These are phyloP conservation scores for Spongispora temasekensis DNA, from an alignment of 1,284 basidiomycete genomes.

Conservation along the genomic window DNA sequence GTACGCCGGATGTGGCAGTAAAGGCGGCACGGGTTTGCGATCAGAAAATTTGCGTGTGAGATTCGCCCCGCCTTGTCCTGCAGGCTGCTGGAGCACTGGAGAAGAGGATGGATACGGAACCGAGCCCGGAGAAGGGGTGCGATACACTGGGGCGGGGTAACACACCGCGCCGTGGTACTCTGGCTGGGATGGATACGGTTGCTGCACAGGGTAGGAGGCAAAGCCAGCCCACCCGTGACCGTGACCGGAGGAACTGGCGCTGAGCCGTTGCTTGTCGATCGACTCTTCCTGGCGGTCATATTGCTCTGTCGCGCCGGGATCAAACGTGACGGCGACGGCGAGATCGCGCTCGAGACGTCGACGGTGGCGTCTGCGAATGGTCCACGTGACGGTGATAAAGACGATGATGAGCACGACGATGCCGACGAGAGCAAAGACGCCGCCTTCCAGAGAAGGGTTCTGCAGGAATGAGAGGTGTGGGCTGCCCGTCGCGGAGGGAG, in stretches of 20 bases:
- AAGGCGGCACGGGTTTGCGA: slow-evolving; percentile 36
- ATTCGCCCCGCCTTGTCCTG: slow-evolving; percentile 29
- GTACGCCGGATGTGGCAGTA: slow-evolving; percentile 25
- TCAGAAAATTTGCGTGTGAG: slow-evolving; percentile 36
- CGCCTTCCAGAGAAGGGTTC: slow-evolving; percentile 60
- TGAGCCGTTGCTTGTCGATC: slow-evolving; percentile 37
- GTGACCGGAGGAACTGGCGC: slow-evolving; percentile 36
- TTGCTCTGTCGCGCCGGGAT: slow-evolving; percentile 41
- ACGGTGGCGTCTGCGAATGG: slow-evolving; percentile 51
- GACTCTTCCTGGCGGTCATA: slow-evolving; percentile 32
- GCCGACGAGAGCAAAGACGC: slow-evolving; percentile 57
- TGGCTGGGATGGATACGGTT: slow-evolving; percentile 18
- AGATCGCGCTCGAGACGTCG: slow-evolving; percentile 41
- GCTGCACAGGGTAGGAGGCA: slow-evolving; percentile 16
- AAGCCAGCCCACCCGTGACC: slow-evolving; percentile 21
- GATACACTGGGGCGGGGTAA: slow-evolving; percentile 15
- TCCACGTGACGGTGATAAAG: slow-evolving; percentile 46
- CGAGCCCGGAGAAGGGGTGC: slow-evolving; percentile 2
- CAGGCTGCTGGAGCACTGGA: slow-evolving; percentile 12
- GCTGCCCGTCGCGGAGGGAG: slow-evolving; percentile 21
- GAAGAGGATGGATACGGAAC: slow-evolving; percentile 15
- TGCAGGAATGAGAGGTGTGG: slow-evolving; percentile 50
- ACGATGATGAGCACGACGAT: slow-evolving; percentile 51
- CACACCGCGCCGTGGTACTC: slow-evolving; percentile 17
- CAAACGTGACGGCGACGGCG: slow-evolving; percentile 55